Conservation (phyloP, 2,329 filamentous ascomycete species). For the Ophiostoma pallidulum region DNA sequence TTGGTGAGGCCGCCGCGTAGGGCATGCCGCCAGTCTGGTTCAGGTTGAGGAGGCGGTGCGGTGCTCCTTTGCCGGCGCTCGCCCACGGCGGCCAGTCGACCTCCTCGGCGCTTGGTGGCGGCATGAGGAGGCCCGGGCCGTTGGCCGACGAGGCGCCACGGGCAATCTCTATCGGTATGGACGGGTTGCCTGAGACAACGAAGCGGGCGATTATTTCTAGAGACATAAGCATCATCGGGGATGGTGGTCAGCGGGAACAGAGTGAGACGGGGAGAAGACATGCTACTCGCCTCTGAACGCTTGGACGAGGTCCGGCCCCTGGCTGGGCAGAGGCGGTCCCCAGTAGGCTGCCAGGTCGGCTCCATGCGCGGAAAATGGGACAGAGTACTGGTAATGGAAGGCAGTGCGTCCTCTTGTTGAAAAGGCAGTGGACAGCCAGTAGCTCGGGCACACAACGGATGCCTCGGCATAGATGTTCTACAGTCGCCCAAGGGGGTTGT, state of each 20-base stretch:
- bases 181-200: constrained; percentile 28
- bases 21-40: constrained; percentile 5
- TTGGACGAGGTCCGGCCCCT: constrained; percentile 18
- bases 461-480: constrained; percentile 40
- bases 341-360: constrained; percentile 27
- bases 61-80: no score
- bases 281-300: constrained; percentile 18
- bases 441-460: constrained; percentile 44
- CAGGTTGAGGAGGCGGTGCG: constrained; percentile 1
- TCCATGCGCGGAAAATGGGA: constrained; percentile 28
- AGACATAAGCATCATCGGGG: no score
- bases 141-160: not conserved
- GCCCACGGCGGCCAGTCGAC: not conserved
- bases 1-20: not conserved
- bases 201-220: constrained; percentile 23
- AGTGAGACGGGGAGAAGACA: not conserved
- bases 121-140: not conserved
- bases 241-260: no score
- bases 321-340: constrained; percentile 16
- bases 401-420: constrained; percentile 19
- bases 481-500: no score
- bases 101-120: no score
- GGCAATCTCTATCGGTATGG: no score
- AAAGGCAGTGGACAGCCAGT: constrained; percentile 41
- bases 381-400: constrained; percentile 37